A percentile compares a stretch with the other conserved stretches of the same genome.
These are phyloP conservation scores for Thraustotheca clavata DNA, from an alignment of 352 stramenopile species.

Conservation along the genomic window DNA sequence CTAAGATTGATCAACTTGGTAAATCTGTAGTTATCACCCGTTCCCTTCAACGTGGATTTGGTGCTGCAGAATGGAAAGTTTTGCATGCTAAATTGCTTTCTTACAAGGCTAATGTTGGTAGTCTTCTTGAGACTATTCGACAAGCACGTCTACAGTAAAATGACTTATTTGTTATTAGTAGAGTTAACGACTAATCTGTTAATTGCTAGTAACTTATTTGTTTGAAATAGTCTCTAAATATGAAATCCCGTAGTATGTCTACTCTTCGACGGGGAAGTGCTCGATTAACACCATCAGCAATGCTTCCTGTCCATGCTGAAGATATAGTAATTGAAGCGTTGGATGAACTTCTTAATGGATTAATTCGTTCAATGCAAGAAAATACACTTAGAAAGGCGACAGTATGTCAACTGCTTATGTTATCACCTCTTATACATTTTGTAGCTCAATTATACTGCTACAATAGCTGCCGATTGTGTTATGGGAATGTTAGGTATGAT, in stretches of 20 bases:
- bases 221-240: too few relatives aligned
- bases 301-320: not conserved
- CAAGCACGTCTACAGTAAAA: not conserved
- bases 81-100: slow-evolving; percentile 81
- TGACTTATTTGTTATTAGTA: too few relatives aligned
- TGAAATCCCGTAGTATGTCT: too few relatives aligned
- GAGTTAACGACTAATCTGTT: too few relatives aligned
- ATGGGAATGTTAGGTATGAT: slow-evolving; percentile 7
- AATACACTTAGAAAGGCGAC: not conserved
- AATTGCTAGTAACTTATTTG: too few relatives aligned
- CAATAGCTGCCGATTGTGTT: not conserved
- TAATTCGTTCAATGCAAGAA: not conserved
- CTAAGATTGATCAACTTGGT: slow-evolving; percentile 93
- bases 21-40: slow-evolving; percentile 84
- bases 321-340: not conserved
- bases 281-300: not conserved
- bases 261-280: too few relatives aligned
- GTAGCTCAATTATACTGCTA: not conserved
- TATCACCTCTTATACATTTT: not conserved
- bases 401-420: not conserved
- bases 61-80: slow-evolving; percentile 83
- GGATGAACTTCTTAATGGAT: not conserved
- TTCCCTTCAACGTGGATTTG: slow-evolving; percentile 73
- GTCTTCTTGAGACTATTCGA: slow-evolving; percentile 59
- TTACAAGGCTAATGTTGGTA: slow-evolving; percentile 91